A percentile compares a stretch with the other conserved stretches of the same genome.
These are phyloP conservation scores for Platanus orientalis DNA, from an alignment of 164 flowering plant species.

Conservation along the genomic window DNA sequence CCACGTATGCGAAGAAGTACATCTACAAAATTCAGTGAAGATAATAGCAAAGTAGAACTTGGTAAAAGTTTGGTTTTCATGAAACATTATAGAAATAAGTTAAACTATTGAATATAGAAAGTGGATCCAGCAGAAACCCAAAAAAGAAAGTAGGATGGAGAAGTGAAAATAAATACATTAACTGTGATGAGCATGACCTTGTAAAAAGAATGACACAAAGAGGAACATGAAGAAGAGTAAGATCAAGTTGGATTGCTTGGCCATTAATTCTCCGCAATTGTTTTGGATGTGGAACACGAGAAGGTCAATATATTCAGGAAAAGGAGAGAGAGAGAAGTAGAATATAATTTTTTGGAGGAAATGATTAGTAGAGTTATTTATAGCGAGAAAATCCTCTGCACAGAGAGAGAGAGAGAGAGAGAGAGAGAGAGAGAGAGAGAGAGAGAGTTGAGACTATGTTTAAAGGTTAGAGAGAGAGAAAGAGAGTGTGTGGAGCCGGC, in stretches of 20 bases:
- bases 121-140: not conserved
- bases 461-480: not conserved
- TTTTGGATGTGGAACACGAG: conserved; percentile 2
- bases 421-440: conserved; percentile 13
- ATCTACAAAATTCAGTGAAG: not conserved
- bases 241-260: conserved; percentile 8
- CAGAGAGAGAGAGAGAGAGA: conserved; percentile 10
- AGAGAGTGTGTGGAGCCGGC: not conserved
- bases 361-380: no score
- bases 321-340: not conserved
- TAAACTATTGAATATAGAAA: not conserved
- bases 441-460: no score
- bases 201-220: conserved; percentile 11
- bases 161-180: not conserved
- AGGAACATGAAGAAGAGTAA: conserved; percentile 22
- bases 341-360: not conserved
- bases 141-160: not conserved
- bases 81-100: not conserved
- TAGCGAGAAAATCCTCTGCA: not conserved
- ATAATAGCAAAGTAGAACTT: not conserved
- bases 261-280: conserved; percentile 13
- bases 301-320: conserved; percentile 1
- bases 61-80: not conserved
- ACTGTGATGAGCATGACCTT: conserved; percentile 18
- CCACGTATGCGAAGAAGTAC: not conserved